Percentiles rank a stretch among this genome's conserved stretches.
phyloP scores from a whole-genome alignment of 768 basidiomycete species.

The Sutorius australiensis region DNA sequence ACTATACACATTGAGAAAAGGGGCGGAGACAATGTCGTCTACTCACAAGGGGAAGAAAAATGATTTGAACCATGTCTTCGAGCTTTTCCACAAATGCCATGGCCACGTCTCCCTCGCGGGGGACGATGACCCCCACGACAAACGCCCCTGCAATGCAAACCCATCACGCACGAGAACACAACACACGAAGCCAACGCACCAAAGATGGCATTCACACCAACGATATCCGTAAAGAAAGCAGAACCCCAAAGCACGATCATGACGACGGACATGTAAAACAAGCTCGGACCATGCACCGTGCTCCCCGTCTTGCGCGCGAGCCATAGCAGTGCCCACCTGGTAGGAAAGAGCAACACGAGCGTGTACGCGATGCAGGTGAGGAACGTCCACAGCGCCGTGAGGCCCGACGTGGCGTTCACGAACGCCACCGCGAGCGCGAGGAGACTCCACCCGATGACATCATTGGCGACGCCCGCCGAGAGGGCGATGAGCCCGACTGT shows the following conservation, averaged over 20 bases:
- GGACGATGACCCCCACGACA: constrained; percentile 75
- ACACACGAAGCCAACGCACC: constrained; percentile 39
- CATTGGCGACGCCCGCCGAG: constrained; percentile 88
- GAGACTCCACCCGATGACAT: constrained; percentile 85
- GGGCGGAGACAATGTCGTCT: no score
- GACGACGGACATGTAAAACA: constrained; percentile 84
- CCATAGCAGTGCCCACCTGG: constrained; percentile 60
- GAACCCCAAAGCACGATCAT: constrained; percentile 80
- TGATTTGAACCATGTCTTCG: constrained; percentile 89
- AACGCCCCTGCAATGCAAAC: constrained; percentile 58
- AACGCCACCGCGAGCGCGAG: constrained; percentile 90
- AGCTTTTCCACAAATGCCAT: constrained; percentile 87
- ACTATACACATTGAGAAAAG: constrained; percentile 42
- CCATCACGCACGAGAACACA: not conserved
- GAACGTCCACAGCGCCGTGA: constrained; percentile 84
- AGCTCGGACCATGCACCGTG: constrained; percentile 75
- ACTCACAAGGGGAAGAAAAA: constrained; percentile 82
- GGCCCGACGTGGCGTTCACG: constrained; percentile 79
- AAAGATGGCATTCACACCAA: constrained; percentile 93
- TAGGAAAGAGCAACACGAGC: constrained; percentile 68
- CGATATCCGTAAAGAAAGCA: constrained; percentile 91
- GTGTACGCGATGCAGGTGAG: constrained; percentile 79
- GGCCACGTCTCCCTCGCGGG: constrained; percentile 81
- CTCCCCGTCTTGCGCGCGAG: constrained; percentile 77
- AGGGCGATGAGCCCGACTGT: constrained; percentile 91